A percentile compares a stretch with the other conserved stretches of the same genome.
phyloP scores from a whole-genome alignment of 2,329 filamentous ascomycete species.

The Trichoderma semiorbis region DNA sequence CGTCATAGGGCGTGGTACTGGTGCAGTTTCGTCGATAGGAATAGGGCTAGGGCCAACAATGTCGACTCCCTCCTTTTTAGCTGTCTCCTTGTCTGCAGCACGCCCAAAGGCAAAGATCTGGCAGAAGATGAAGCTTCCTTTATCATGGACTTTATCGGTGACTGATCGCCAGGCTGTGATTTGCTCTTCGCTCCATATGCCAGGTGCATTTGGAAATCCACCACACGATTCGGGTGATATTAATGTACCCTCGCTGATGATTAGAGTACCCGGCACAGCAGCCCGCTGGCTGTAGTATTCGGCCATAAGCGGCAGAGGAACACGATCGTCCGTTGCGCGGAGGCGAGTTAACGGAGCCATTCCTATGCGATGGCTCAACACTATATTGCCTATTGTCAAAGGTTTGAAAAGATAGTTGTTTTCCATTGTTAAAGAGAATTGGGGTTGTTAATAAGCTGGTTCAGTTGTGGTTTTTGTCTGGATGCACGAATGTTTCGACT shows the following conservation, averaged over 20 bases:
- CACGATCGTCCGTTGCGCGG: not conserved
- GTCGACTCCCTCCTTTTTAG: constrained; percentile 20
- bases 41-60: not conserved
- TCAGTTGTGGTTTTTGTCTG: not conserved
- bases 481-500: not conserved
- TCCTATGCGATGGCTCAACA: not conserved
- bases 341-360: not conserved
- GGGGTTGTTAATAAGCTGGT: not conserved
- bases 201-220: constrained; percentile 43
- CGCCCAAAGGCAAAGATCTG: constrained; percentile 66
- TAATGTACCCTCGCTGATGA: constrained; percentile 49
- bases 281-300: constrained; percentile 46
- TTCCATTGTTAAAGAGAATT: not conserved
- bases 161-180: constrained; percentile 59
- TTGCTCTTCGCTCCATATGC: constrained; percentile 54
- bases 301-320: constrained; percentile 27
- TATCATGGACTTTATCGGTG: constrained; percentile 61
- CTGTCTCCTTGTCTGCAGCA: constrained; percentile 36
- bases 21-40: not conserved
- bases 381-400: not conserved
- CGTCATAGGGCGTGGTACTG: constrained; percentile 34
- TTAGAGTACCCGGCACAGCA: constrained; percentile 39
- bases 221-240: constrained; percentile 28
- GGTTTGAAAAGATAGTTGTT: constrained; percentile 19
- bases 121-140: constrained; percentile 57